phyloP scores from a whole-genome alignment of 2,329 filamentous ascomycete species.

The Neofusicoccum sp. region DNA sequence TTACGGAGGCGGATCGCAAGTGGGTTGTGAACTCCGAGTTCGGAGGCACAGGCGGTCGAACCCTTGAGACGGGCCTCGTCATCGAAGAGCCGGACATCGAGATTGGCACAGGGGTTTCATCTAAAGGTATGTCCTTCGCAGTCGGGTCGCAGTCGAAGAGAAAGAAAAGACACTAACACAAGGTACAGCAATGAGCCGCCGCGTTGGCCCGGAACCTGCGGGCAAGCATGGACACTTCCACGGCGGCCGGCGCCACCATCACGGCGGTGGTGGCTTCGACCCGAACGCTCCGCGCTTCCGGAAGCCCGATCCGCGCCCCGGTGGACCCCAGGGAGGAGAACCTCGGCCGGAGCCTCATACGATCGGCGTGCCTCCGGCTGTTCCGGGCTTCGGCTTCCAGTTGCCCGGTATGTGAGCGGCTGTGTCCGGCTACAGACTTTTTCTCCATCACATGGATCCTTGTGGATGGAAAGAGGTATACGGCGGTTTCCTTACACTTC shows the following conservation, averaged over 20 bases:
- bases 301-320: conserved; percentile 26
- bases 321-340: conserved; percentile 25
- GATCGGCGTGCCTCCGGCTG: conserved; percentile 53
- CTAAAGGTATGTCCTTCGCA: conserved; percentile 56
- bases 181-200: conserved; percentile 10
- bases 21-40: conserved; percentile 95
- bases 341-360: conserved; percentile 37
- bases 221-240: conserved; percentile 16
- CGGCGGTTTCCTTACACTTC: no score
- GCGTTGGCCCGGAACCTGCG: conserved; percentile 19
- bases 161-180: conserved; percentile 20
- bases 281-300: conserved; percentile 27
- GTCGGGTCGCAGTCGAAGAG: conserved; percentile 27
- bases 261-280: conserved; percentile 23
- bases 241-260: background rate
- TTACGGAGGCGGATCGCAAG: conserved; percentile 94
- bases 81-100: conserved; percentile 98
- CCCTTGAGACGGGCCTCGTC: conserved; percentile 78
- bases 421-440: background rate
- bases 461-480: no score
- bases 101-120: conserved; percentile 94
- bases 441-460: no score
- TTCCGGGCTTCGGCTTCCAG: conserved; percentile 56
- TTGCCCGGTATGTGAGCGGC: conserved; percentile 28
- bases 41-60: conserved; percentile 82